phyloP scores from a whole-genome alignment of 2,329 filamentous ascomycete species.

The Trematosphaeria pertusa region DNA sequence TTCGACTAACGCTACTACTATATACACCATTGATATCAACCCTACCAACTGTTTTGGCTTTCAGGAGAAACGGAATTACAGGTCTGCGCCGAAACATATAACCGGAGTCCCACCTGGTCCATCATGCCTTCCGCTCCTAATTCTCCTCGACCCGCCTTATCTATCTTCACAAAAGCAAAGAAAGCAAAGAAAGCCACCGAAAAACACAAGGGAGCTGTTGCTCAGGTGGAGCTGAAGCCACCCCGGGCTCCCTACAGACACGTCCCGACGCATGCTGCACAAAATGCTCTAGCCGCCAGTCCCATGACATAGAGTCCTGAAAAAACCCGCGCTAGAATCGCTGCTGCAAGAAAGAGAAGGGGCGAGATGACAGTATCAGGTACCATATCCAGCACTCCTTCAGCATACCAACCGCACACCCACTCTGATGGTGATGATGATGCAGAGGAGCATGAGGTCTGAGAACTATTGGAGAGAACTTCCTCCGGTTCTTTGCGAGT shows the following conservation, averaged over 20 bases:
- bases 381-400: slow-evolving; percentile 7
- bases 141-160: slow-evolving; percentile 26
- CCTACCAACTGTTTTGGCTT: no score
- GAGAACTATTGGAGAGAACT: no score
- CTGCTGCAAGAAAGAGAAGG: slow-evolving; percentile 21
- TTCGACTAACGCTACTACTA: neutral
- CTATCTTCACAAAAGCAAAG: slow-evolving; percentile 41
- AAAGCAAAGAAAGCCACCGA: slow-evolving; percentile 37
- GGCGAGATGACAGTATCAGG: no score
- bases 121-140: no score
- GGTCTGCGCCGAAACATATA: no score
- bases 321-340: slow-evolving; percentile 25
- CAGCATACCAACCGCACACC: slow-evolving; percentile 9
- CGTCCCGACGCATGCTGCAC: slow-evolving; percentile 34
- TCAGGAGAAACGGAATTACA: no score
- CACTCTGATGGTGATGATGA: slow-evolving; percentile 16
- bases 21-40: slow-evolving; percentile 5
- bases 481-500: no score
- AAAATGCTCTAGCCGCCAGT: slow-evolving; percentile 29
- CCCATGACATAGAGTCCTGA: slow-evolving; percentile 21
- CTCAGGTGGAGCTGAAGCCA: slow-evolving; percentile 22
- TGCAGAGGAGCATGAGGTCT: no score
- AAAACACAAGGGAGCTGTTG: slow-evolving; percentile 29
- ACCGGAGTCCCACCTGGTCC: no score
- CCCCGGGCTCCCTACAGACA: slow-evolving; percentile 32